Percentiles rank a stretch among this genome's conserved stretches.
phyloP scores from a whole-genome alignment of 306 rosid genomes.

The Urtica urens region DNA sequence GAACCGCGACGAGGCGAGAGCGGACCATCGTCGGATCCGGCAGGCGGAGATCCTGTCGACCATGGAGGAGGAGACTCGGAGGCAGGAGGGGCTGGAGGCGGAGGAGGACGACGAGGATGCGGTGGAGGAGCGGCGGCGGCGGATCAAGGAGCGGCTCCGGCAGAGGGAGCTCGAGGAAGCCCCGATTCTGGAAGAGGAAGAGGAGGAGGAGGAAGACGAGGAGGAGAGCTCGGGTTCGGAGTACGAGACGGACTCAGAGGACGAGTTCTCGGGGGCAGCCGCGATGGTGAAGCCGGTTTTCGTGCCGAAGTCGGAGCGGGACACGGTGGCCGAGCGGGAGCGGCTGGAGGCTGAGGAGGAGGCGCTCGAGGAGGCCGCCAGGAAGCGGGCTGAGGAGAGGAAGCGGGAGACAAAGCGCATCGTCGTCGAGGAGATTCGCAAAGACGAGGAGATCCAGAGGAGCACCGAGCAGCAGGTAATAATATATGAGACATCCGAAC shows the following conservation, averaged over 20 bases:
- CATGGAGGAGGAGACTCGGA: constrained; percentile 75
- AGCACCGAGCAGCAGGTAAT: constrained; percentile 66
- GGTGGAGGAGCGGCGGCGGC: constrained; percentile 65
- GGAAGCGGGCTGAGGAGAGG: constrained; percentile 71
- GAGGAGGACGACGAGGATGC: constrained; percentile 75
- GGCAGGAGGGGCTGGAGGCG: constrained; percentile 76
- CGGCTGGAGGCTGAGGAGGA: constrained; percentile 81
- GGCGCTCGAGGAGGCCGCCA: constrained; percentile 64
- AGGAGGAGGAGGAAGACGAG: constrained; percentile 65
- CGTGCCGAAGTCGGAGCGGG: constrained; percentile 90
- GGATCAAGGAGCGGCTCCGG: constrained; percentile 56
- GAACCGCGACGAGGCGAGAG: constrained; percentile 81
- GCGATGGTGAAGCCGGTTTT: constrained; percentile 95
- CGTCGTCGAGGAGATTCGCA: constrained; percentile 87
- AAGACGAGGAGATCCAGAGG: constrained; percentile 79
- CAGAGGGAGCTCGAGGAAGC: constrained; percentile 85
- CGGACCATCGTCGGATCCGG: constrained; percentile 81
- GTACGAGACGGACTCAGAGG: constrained; percentile 91
- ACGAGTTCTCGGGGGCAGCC: constrained; percentile 63
- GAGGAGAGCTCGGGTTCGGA: constrained; percentile 79
- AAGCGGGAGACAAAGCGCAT: constrained; percentile 74
- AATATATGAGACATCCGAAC: too few relatives aligned
- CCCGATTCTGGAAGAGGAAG: constrained; percentile 31
- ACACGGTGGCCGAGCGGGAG: constrained; percentile 87
- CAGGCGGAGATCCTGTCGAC: constrained; percentile 92